Percentiles rank a stretch among this genome's conserved stretches.
phyloP scores from a whole-genome alignment of 345 rosid genomes.

The Raphanus sativus region DNA sequence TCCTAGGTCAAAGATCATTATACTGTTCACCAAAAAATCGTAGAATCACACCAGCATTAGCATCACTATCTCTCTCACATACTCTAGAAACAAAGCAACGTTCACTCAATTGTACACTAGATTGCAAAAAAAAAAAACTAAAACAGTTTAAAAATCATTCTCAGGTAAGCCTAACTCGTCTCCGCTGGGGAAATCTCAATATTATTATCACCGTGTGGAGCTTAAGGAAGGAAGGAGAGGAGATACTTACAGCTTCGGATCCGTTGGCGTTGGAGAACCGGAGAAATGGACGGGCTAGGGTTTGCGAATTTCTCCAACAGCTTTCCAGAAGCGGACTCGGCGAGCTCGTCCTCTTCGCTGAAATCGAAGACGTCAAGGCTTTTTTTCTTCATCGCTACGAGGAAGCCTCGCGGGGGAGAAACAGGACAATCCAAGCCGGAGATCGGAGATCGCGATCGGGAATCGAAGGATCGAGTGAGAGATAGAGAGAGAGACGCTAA shows the following conservation, averaged over 20 bases:
- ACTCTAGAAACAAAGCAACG: conserved; percentile 1
- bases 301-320: conserved; percentile 49
- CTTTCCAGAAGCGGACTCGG: conserved; percentile 52
- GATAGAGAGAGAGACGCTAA: conserved; percentile 13
- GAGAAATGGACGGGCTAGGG: conserved; percentile 56
- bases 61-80: conserved; percentile 11
- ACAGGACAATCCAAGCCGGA: conserved; percentile 15
- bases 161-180: not conserved
- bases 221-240: not conserved
- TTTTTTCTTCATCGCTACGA: conserved; percentile 51
- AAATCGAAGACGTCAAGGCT: conserved; percentile 59
- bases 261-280: conserved; percentile 48
- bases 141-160: not conserved
- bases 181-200: conserved; percentile 6
- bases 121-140: not conserved
- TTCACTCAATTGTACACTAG: conserved; percentile 2
- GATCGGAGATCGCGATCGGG: conserved; percentile 26
- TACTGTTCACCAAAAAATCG: not conserved
- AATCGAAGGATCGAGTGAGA: conserved; percentile 18
- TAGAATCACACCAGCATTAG: not conserved
- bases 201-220: not conserved
- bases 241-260: conserved; percentile 54
- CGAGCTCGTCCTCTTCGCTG: conserved; percentile 69
- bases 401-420: conserved; percentile 1
- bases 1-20: not conserved